Base-by-base conservation (phyloP, 2,329 filamentous ascomycete species). In the Clarireedia sp. region DNA sequence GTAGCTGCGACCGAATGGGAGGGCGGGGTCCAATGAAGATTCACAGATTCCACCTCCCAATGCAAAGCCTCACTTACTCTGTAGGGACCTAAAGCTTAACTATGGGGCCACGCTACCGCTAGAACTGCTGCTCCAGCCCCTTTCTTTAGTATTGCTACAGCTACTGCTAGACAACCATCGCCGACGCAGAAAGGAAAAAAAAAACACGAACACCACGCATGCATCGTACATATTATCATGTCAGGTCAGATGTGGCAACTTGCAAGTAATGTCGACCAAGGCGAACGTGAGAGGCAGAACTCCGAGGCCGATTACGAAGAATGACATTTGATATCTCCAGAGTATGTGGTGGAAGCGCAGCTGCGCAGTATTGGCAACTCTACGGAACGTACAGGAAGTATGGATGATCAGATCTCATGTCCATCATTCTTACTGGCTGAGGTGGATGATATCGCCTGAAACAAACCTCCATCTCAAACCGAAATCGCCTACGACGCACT, bases 391-490 rank as follows among this genome's bases (percentile, higher is more conserved):
- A 21, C 38, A n/a, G n/a, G 29, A 33, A 33, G 29, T 33, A 33
- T 33, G 29, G 29, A 33, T 33, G 29, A 33, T 33, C 29, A 33
- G 29, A 26, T 24, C 37, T 23, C 46, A 48, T 37, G 16, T 40
- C 14, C 37, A 38, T 23, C 36, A 26, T 36, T 40, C 47, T 38
- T 33, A 46, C 46, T 52, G 40, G 50, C 24, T 21, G 14, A 21
- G n/a, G 19, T 19, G 36, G 37, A 49, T 49, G 24, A 19, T 26
- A 41, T 54, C 44, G 44, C 51, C 51, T 54, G 51, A 54, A 43
- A 54, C 51, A 54, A 38, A 16, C 51, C 38, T 24, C 51, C 36
- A 36, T 48, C 24, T 54, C 51, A 48, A 48, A 38, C 40, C 33
- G 38, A 29, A 12, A 24, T 46, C 23, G 17, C 51, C 14, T 48